A percentile compares a stretch with the other conserved stretches of the same genome.
These are phyloP conservation scores for Tylopilus balloui DNA, from an alignment of 768 basidiomycete species.

Conservation along the genomic window DNA sequence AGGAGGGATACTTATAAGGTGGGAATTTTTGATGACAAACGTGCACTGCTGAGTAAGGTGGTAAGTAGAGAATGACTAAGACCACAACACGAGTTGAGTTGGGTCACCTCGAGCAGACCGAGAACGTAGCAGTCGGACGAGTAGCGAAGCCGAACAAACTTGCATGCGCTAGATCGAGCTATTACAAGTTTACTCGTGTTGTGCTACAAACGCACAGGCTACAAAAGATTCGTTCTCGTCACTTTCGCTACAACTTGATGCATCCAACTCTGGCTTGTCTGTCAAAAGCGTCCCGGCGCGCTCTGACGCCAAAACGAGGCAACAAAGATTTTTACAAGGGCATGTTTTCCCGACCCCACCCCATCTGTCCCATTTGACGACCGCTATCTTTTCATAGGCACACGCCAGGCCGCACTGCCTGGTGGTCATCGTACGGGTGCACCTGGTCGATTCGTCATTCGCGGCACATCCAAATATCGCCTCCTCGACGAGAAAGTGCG, in stretches of 20 bases:
- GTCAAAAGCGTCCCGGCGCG: constrained; percentile 80
- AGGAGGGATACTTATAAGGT: constrained; percentile 18
- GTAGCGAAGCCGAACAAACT: too few species aligned
- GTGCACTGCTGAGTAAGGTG: constrained; percentile 17
- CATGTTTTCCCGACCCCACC: constrained; percentile 24
- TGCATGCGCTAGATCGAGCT: too few species aligned
- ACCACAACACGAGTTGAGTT: too few species aligned
- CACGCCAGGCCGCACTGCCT: constrained; percentile 75
- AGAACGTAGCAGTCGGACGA: too few species aligned
- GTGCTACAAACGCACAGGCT: background rate
- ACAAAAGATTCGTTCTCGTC: too few species aligned
- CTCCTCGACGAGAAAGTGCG: constrained; percentile 80
- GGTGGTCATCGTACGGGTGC: constrained; percentile 86
- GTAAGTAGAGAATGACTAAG: background rate
- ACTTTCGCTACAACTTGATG: too few species aligned
- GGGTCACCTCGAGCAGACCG: too few species aligned
- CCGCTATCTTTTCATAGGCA: constrained; percentile 45
- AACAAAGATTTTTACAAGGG: constrained; percentile 99
- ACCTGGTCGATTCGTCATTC: constrained; percentile 77
- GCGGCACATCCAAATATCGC: constrained; percentile 76
- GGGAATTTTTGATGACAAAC: constrained; percentile 24
- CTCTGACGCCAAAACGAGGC: constrained; percentile 79
- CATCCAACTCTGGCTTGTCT: constrained; percentile 61
- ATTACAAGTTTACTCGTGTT: background rate
- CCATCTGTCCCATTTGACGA: background rate